These are phyloP conservation scores for Colletotrichum australisinense DNA, from an alignment of 2,329 filamentous ascomycete species.

Conservation along the genomic window DNA sequence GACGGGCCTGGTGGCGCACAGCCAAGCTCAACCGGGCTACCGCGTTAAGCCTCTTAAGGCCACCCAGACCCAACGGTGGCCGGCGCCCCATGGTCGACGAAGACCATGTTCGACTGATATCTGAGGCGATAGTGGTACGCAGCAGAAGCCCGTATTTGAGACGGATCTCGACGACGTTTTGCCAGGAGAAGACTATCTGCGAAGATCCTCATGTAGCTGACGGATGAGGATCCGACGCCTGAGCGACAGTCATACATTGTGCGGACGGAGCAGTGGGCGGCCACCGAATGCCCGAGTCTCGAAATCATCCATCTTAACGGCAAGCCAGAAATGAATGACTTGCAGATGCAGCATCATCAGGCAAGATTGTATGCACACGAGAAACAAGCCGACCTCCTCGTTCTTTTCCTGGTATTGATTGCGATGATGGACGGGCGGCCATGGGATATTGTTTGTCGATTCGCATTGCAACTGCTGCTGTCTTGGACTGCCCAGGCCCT, in stretches of 20 bases:
- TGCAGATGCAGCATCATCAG: neutral
- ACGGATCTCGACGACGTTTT: constrained; percentile 14
- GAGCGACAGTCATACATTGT: neutral
- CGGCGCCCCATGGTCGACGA: neutral
- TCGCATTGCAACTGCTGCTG: neutral
- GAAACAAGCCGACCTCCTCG: neutral
- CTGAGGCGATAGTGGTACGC: constrained; percentile 14
- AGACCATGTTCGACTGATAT: constrained; percentile 13
- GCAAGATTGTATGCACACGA: neutral
- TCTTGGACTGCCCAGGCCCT: neutral
- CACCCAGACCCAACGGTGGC: constrained; percentile 12
- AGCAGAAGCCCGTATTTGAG: constrained; percentile 30
- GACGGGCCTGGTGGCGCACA: constrained; percentile 14
- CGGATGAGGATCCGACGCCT: neutral
- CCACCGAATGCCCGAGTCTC: neutral
- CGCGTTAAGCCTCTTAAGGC: constrained; percentile 12
- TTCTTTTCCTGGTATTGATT: neutral
- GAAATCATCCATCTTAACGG: neutral
- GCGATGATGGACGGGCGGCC: neutral
- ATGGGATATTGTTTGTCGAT: neutral
- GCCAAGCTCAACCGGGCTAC: constrained; percentile 18
- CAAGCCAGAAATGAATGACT: neutral
- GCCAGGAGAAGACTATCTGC: constrained; percentile 1
- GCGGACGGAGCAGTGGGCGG: neutral
- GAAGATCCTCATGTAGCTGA: constrained; percentile 29